Conservation (phyloP, 768 basidiomycete genomes). For the Sporobolomyces pararoseus region DNA sequence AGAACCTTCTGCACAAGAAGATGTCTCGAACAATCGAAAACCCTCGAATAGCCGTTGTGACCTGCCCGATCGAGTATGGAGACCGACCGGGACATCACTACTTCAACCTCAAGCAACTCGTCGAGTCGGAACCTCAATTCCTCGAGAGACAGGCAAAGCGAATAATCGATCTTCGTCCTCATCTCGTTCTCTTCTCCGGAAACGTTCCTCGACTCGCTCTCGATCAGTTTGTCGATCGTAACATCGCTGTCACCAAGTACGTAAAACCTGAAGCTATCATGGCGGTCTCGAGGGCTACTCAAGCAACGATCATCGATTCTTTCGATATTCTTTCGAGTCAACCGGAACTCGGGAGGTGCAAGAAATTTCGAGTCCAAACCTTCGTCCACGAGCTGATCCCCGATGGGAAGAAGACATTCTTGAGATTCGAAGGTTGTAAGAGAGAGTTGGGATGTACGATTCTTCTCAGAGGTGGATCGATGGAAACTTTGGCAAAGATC, state of each 20-base stretch:
- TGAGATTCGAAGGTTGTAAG: slow-evolving; percentile 96
- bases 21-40: slow-evolving; percentile 79
- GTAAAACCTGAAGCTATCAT: slow-evolving; percentile 84
- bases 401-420: slow-evolving; percentile 88
- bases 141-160: slow-evolving; percentile 79
- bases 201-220: slow-evolving; percentile 86
- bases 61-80: slow-evolving; percentile 67
- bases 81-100: slow-evolving; percentile 71
- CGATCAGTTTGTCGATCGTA: slow-evolving; percentile 75
- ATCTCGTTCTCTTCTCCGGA: slow-evolving; percentile 85
- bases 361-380: slow-evolving; percentile 79
- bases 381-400: slow-evolving; percentile 92
- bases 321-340: slow-evolving; percentile 63
- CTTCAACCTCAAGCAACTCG: slow-evolving; percentile 82
- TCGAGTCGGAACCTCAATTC: slow-evolving; percentile 89
- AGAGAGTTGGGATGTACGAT: slow-evolving; percentile 92
- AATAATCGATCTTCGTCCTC: slow-evolving; percentile 84
- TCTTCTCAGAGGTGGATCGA: slow-evolving; percentile 78
- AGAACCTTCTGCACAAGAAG: slow-evolving; percentile 93
- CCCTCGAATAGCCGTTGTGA: slow-evolving; percentile 92
- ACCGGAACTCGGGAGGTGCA: slow-evolving; percentile 82
- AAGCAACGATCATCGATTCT: slow-evolving; percentile 80
- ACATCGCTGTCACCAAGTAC: slow-evolving; percentile 82
- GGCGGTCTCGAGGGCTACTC: slow-evolving; percentile 86
- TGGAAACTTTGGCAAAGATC: slow-evolving; percentile 72